Conservation (phyloP, 2,329 filamentous ascomycete genomes). For the Hansfordia pulvinata region DNA sequence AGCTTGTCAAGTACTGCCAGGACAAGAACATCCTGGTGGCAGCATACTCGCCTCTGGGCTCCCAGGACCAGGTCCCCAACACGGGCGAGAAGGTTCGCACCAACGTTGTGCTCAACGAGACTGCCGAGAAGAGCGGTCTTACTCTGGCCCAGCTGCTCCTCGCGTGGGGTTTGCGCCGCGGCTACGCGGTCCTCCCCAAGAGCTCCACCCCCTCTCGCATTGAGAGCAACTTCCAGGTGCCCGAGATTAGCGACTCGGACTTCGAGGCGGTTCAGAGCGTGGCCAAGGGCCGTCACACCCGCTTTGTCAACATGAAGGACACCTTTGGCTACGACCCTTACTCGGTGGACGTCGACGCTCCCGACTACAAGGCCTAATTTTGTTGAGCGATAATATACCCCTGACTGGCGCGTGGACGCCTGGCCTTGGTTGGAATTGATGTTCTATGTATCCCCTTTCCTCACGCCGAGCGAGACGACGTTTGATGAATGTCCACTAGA, state of each 20-base stretch:
- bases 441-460: too few species aligned
- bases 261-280: constrained; percentile 51
- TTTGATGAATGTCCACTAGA: too few species aligned
- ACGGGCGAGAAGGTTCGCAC: constrained; percentile 53
- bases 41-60: constrained; percentile 41
- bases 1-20: constrained; percentile 38
- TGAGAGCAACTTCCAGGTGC: constrained; percentile 47
- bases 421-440: too few species aligned
- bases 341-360: too few species aligned
- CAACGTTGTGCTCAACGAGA: constrained; percentile 42
- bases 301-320: constrained; percentile 75
- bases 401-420: too few species aligned
- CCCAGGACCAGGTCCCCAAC: constrained; percentile 54
- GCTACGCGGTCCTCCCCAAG: constrained; percentile 58
- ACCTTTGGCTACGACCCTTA: constrained; percentile 64
- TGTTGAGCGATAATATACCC: too few species aligned
- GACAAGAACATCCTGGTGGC: constrained; percentile 34
- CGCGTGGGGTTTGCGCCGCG: constrained; percentile 51
- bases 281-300: constrained; percentile 49
- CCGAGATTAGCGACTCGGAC: constrained; percentile 39
- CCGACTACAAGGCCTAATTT: too few species aligned
- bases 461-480: too few species aligned
- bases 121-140: constrained; percentile 42
- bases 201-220: constrained; percentile 53
- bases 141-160: constrained; percentile 48